These are phyloP conservation scores for Pulicaria dysenterica DNA, from an alignment of 129 eudicot genomes.

Conservation along the genomic window DNA sequence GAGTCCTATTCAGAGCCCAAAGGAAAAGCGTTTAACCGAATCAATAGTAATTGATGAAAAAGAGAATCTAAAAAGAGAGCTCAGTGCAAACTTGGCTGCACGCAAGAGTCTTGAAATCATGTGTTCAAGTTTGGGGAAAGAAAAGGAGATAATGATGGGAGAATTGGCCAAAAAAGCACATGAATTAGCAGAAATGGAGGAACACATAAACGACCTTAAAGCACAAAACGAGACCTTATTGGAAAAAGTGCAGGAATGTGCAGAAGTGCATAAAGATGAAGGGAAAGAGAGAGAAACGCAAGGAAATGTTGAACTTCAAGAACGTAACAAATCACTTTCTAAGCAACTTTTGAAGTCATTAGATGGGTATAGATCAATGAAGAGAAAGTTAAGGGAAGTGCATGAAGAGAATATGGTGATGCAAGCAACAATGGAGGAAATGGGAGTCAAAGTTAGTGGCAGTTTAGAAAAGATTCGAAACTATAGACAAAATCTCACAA, in stretches of 20 bases:
- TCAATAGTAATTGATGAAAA: slow-evolving; percentile 45
- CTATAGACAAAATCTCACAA: slow-evolving; percentile 34
- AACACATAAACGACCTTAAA: slow-evolving; percentile 58
- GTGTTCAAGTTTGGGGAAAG: slow-evolving; percentile 82
- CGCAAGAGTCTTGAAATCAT: slow-evolving; percentile 69
- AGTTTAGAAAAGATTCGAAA: slow-evolving; percentile 49
- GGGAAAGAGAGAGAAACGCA: slow-evolving; percentile 30
- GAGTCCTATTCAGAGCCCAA: slow-evolving; percentile 51
- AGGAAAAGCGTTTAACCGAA: slow-evolving; percentile 34
- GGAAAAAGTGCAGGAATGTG: slow-evolving; percentile 53
- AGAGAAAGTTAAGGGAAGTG: slow-evolving; percentile 51
- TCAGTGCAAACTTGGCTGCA: slow-evolving; percentile 55
- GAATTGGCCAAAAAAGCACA: slow-evolving; percentile 68
- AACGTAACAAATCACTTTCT: slow-evolving; percentile 54
- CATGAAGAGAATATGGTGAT: slow-evolving; percentile 49
- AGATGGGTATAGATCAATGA: slow-evolving; percentile 64
- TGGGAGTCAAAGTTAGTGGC: slow-evolving; percentile 49
- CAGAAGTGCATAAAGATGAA: slow-evolving; percentile 40
- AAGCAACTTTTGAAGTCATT: slow-evolving; percentile 57
- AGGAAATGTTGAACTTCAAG: slow-evolving; percentile 46
- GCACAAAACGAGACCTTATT: slow-evolving; percentile 61
- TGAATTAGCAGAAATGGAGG: slow-evolving; percentile 67
- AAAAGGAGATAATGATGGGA: slow-evolving; percentile 80
- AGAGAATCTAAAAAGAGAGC: slow-evolving; percentile 48
- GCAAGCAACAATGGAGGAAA: slow-evolving; percentile 59